These are phyloP conservation scores for Penicillium egyptiacum DNA, from an alignment of 495 filamentous ascomycete genomes.

Conservation along the genomic window DNA sequence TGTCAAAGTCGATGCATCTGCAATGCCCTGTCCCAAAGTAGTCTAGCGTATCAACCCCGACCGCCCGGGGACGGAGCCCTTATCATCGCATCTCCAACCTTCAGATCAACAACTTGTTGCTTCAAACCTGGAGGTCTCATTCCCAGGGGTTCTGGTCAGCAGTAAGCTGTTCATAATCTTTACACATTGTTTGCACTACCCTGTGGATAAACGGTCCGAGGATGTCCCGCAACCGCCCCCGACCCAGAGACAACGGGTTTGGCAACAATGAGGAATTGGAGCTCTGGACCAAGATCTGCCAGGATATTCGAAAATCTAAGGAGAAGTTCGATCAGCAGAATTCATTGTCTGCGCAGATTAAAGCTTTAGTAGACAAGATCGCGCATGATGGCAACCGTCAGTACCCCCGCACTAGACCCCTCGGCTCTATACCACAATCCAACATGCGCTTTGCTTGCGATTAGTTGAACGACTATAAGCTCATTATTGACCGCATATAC, in stretches of 20 bases:
- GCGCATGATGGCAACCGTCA: conserved; percentile 47
- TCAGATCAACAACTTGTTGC: conserved; percentile 3
- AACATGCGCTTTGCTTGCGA: not conserved
- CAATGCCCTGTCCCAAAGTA: conserved; percentile 5
- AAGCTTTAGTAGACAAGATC: conserved; percentile 52
- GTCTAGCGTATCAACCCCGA: conserved; percentile 12
- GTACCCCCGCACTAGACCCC: conserved; percentile 21
- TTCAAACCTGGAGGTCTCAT: not conserved
- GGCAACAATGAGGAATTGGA: conserved; percentile 61
- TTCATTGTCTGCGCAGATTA: conserved; percentile 51
- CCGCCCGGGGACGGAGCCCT: conserved; percentile 6
- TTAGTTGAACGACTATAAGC: not conserved
- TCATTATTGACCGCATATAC: conserved; percentile 2
- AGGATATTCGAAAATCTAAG: conserved; percentile 57
- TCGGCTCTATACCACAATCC: conserved; percentile 6
- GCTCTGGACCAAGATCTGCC: conserved; percentile 63
- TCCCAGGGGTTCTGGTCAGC: not conserved
- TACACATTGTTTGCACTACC: not conserved
- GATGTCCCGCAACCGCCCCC: conserved; percentile 50
- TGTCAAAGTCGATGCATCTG: not conserved
- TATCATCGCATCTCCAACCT: conserved; percentile 13
- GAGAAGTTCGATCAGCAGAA: conserved; percentile 60
- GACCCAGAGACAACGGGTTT: conserved; percentile 48
- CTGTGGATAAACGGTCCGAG: not conserved
- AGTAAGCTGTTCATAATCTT: not conserved